These are phyloP conservation scores for Rhodotorula sp. DNA, from an alignment of 1,284 basidiomycete genomes.

Conservation along the genomic window DNA sequence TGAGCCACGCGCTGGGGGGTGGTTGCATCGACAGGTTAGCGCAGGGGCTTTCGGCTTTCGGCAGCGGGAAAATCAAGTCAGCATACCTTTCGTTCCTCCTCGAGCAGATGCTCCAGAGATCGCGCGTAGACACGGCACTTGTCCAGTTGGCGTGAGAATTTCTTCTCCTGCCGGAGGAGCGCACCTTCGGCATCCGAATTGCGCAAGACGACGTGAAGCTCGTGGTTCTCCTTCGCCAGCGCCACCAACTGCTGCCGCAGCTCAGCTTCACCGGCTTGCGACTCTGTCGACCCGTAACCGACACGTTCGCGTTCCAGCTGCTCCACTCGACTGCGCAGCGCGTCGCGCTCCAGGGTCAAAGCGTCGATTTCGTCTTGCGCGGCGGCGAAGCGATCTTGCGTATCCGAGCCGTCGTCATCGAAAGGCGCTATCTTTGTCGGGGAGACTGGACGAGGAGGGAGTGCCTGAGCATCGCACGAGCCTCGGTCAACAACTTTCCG, in stretches of 20 bases:
- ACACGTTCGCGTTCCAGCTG: slow-evolving; percentile 29
- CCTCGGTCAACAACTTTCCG: too few species aligned
- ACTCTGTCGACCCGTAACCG: background rate
- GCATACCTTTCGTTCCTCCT: slow-evolving; percentile 43
- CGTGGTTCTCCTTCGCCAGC: slow-evolving; percentile 37
- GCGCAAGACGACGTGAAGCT: slow-evolving; percentile 36
- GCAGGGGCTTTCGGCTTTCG: background rate
- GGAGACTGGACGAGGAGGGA: slow-evolving; percentile 36
- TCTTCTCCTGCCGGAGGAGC: slow-evolving; percentile 55
- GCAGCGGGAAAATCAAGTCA: background rate
- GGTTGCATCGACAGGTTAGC: rapidly evolving
- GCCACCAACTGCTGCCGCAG: slow-evolving; percentile 29
- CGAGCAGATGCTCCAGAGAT: slow-evolving; percentile 56
- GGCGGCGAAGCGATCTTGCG: slow-evolving; percentile 37
- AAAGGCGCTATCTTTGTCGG: slow-evolving; percentile 28
- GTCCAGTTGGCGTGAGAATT: slow-evolving; percentile 59
- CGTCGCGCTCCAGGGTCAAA: slow-evolving; percentile 25
- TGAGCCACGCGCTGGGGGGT: slow-evolving; percentile 28
- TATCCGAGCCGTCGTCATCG: slow-evolving; percentile 1
- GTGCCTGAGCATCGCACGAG: slow-evolving; percentile 10
- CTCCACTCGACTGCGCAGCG: slow-evolving; percentile 14
- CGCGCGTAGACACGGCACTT: slow-evolving; percentile 59
- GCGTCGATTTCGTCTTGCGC: slow-evolving; percentile 39
- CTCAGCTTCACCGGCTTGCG: slow-evolving; percentile 10
- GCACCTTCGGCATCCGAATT: slow-evolving; percentile 47